These are phyloP conservation scores for Backusella westeae DNA, from an alignment of 192 early-diverging fungal genomes.

Conservation along the genomic window DNA sequence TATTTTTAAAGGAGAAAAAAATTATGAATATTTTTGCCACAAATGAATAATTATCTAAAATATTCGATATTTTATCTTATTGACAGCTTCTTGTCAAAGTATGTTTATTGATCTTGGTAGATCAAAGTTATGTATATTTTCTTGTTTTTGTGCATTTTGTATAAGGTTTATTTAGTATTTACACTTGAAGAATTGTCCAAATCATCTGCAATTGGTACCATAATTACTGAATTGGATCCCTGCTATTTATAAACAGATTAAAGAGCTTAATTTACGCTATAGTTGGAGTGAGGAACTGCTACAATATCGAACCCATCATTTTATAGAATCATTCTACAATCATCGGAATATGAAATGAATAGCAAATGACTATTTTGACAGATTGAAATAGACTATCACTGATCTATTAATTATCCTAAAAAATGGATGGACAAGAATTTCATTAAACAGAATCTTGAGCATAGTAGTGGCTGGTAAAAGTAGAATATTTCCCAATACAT, in stretches of 20 bases:
- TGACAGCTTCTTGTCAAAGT: neutral
- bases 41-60: constrained; percentile 5
- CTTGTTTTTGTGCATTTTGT: neutral
- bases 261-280: neutral
- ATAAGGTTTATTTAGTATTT: neutral
- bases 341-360: neutral
- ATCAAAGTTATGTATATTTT: neutral
- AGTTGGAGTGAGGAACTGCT: neutral
- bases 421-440: neutral
- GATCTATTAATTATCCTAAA: neutral
- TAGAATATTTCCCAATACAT: neutral
- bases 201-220: neutral
- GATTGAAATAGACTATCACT: neutral
- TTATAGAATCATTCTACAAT: neutral
- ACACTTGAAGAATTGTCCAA: neutral
- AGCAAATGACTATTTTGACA: neutral
- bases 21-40: constrained; percentile 8
- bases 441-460: neutral
- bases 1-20: neutral
- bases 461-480: neutral
- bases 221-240: neutral
- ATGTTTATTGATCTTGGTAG: neutral
- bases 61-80: neutral
- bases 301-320: neutral
- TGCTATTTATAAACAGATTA: neutral